These are phyloP conservation scores for Microsporum ferrugineum DNA, from an alignment of 2,329 filamentous ascomycete species.

Conservation along the genomic window DNA sequence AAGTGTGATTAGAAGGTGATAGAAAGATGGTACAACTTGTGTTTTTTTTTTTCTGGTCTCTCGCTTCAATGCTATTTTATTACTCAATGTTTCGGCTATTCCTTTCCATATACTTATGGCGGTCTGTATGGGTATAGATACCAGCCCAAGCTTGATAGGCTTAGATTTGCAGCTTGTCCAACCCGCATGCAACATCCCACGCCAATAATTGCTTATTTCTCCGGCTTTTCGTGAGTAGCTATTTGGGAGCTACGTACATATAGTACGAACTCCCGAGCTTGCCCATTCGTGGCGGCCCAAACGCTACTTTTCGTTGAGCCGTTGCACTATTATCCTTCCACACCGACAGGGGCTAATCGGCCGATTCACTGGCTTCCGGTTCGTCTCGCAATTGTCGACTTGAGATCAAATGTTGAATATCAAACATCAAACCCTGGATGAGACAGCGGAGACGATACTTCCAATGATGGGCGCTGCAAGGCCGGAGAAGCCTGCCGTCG, in stretches of 20 bases:
- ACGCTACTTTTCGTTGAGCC: not conserved
- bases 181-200: not conserved
- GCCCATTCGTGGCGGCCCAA: not conserved
- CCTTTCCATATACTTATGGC: not conserved
- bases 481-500: not conserved
- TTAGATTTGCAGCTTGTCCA: not conserved
- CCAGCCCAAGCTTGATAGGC: not conserved
- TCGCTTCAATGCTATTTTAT: not conserved
- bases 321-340: not conserved
- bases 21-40: not conserved
- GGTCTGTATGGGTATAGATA: not conserved
- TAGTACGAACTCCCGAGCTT: not conserved
- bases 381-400: not conserved
- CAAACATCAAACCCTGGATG: not conserved
- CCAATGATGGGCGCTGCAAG: not conserved
- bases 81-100: not conserved
- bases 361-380: not conserved
- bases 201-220: not conserved
- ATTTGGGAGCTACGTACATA: not conserved
- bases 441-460: not conserved
- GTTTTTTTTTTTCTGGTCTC: not conserved
- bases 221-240: not conserved
- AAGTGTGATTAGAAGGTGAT: not conserved
- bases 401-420: not conserved
- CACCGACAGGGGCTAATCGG: not conserved